Evolutionary conservation across 2,329 filamentous ascomycete species (phyloP).

Genomic region (Xylaria sp.): DNA sequence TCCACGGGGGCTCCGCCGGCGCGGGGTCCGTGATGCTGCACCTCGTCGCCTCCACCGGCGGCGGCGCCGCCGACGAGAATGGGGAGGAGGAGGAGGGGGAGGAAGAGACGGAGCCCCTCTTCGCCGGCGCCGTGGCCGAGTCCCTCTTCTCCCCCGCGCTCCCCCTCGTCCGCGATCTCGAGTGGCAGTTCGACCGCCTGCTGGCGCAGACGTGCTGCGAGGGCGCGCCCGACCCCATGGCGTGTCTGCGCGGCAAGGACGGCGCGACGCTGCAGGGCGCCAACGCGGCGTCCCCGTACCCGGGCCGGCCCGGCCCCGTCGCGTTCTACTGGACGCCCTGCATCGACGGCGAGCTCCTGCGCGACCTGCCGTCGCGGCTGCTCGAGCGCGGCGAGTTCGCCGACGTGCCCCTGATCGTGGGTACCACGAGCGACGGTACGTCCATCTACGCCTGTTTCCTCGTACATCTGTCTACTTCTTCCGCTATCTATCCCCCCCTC

Average conservation of each 20-base stretch:
- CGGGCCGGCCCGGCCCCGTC: slow-evolving; percentile 40
- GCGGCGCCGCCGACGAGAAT: slow-evolving; percentile 41
- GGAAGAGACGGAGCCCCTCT: too few species aligned
- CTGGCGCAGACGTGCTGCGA: slow-evolving; percentile 42
- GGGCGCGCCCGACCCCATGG: slow-evolving; percentile 38
- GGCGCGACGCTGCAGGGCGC: slow-evolving; percentile 42
- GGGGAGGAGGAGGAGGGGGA: too few species aligned
- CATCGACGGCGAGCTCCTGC: slow-evolving; percentile 50
- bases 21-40: slow-evolving; percentile 60
- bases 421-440: slow-evolving; percentile 47
- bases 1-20: slow-evolving; percentile 65
- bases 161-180: slow-evolving; percentile 46
- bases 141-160: slow-evolving; percentile 55
- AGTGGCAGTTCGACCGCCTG: slow-evolving; percentile 51
- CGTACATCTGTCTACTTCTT: background rate
- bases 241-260: slow-evolving; percentile 46
- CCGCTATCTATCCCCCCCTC: background rate
- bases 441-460: background rate
- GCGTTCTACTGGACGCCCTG: slow-evolving; percentile 55
- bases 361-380: slow-evolving; percentile 45
- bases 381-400: slow-evolving; percentile 45
- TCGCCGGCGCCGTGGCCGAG: slow-evolving; percentile 50
- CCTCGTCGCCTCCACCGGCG: slow-evolving; percentile 50
- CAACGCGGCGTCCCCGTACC: slow-evolving; percentile 46
- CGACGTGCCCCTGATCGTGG: slow-evolving; percentile 49